Conservation (phyloP, 2,329 filamentous ascomycete species). For the Exophiala lecanii-corni region DNA sequence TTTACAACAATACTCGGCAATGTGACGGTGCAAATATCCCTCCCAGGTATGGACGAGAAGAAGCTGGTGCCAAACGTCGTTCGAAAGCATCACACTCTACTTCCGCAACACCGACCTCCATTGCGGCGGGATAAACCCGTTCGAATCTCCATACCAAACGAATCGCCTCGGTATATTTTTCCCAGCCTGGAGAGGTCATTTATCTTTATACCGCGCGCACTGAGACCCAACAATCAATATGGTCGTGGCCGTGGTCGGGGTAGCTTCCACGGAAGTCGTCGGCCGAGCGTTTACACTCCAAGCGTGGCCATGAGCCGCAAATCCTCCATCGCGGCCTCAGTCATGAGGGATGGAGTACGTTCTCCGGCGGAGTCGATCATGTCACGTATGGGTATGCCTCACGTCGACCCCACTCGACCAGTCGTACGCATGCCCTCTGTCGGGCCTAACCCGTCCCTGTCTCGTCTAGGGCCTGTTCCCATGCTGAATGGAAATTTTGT, state of each 20-base stretch:
- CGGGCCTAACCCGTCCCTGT: conserved; percentile 28
- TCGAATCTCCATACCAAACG: conserved; percentile 79
- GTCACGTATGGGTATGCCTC: conserved; percentile 58
- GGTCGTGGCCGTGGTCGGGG: conserved; percentile 65
- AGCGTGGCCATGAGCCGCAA: conserved; percentile 84
- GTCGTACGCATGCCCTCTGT: conserved; percentile 78
- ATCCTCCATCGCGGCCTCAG: conserved; percentile 62
- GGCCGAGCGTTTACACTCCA: conserved; percentile 81
- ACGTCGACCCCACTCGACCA: conserved; percentile 57
- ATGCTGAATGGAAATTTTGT: conserved; percentile 12
- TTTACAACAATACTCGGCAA: conserved; percentile 80
- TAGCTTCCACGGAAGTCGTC: conserved; percentile 64
- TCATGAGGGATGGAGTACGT: conserved; percentile 65
- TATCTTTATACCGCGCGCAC: conserved; percentile 91
- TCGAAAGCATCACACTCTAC: conserved; percentile 85
- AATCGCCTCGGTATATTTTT: conserved; percentile 77
- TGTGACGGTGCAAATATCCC: conserved; percentile 73
- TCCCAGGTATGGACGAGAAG: conserved; percentile 70
- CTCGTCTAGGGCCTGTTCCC: conserved; percentile 8
- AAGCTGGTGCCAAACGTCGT: conserved; percentile 69
- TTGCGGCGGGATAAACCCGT: conserved; percentile 94
- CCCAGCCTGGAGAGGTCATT: conserved; percentile 87
- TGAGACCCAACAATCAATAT: conserved; percentile 87
- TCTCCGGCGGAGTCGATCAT: conserved; percentile 77
- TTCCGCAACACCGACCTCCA: conserved; percentile 90